Conservation (phyloP, 2,329 filamentous ascomycete species). For the Diaporthe caulivora region DNA sequence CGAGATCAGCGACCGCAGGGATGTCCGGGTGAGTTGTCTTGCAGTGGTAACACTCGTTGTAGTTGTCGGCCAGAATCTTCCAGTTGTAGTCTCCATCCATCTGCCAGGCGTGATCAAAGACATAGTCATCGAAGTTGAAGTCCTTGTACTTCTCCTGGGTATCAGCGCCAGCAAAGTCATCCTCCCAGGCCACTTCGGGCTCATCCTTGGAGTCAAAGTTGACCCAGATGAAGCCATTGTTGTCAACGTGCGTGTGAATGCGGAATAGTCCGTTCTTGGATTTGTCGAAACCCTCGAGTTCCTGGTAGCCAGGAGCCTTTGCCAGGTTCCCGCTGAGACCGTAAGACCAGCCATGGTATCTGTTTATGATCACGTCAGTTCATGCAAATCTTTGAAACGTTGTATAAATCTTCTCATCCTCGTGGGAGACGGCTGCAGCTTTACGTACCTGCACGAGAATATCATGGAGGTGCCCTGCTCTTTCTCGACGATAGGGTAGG, state of each 20-base stretch:
- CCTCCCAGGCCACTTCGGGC: slow-evolving; percentile 63
- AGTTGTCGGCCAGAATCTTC: slow-evolving; percentile 73
- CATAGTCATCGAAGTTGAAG: slow-evolving; percentile 65
- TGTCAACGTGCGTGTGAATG: slow-evolving; percentile 66
- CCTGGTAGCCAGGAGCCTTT: slow-evolving; percentile 71
- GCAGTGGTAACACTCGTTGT: slow-evolving; percentile 77
- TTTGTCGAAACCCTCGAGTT: slow-evolving; percentile 68
- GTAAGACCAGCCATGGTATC: slow-evolving; percentile 65
- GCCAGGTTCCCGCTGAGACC: slow-evolving; percentile 68
- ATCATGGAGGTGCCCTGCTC: slow-evolving; percentile 64
- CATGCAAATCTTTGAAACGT: neutral
- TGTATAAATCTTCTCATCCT: neutral
- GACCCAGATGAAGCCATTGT: slow-evolving; percentile 68
- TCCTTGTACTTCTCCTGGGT: slow-evolving; percentile 57
- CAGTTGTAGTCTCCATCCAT: slow-evolving; percentile 70
- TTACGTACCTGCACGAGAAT: slow-evolving; percentile 64
- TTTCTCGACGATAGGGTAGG: slow-evolving; percentile 68
- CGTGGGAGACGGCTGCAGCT: no score
- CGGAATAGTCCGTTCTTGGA: slow-evolving; percentile 67
- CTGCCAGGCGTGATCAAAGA: slow-evolving; percentile 69
- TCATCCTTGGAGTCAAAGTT: slow-evolving; percentile 63
- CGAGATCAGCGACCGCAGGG: slow-evolving; percentile 67
- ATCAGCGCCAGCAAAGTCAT: slow-evolving; percentile 64
- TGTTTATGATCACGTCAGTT: neutral
- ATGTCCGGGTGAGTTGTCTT: slow-evolving; percentile 70